phyloP scores from a whole-genome alignment of 2,329 filamentous ascomycete genomes.

The Trichoderma oligosporum region DNA sequence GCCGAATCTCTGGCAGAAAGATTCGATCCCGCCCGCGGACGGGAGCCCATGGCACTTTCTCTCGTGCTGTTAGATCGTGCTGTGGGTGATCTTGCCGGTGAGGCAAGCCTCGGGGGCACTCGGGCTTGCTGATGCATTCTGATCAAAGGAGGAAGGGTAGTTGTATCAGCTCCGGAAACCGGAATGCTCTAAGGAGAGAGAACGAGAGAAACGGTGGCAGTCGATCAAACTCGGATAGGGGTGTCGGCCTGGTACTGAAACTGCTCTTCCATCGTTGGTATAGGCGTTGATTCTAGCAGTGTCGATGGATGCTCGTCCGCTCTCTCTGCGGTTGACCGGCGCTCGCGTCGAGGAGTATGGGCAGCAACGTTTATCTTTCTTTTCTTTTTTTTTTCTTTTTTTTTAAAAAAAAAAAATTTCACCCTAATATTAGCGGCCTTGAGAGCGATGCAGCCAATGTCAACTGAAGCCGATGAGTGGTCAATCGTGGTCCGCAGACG shows the following conservation, averaged over 20 bases:
- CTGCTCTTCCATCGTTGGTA: constrained; percentile 35
- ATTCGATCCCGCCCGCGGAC: constrained; percentile 44
- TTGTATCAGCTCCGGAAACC: constrained; percentile 12
- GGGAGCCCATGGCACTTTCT: constrained; percentile 50
- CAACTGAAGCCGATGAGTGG: constrained; percentile 15
- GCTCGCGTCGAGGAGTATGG: constrained; percentile 5
- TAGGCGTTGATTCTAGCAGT: constrained; percentile 10
- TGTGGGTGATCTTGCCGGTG: constrained; percentile 60
- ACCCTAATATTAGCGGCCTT: constrained; percentile 3
- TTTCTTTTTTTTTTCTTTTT: too few relatives aligned
- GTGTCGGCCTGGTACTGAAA: constrained; percentile 33
- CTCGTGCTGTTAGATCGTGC: constrained; percentile 70
- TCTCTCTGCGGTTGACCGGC: background rate
- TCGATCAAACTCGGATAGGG: constrained; percentile 31
- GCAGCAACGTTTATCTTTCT: constrained; percentile 16
- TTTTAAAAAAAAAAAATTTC: too few relatives aligned
- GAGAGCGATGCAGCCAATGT: constrained; percentile 9
- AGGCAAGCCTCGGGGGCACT: constrained; percentile 66
- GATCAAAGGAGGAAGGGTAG: background rate
- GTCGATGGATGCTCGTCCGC: constrained; percentile 11
- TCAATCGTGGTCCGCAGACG: constrained; percentile 14
- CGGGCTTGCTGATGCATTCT: constrained; percentile 88
- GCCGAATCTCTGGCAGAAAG: constrained; percentile 39
- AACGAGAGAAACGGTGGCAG: constrained; percentile 15
- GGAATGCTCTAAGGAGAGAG: background rate